Percentiles rank a stretch among this genome's conserved stretches.
Conservation (phyloP, 2,329 filamentous ascomycete genomes). For the Dactylellina drechsleri region DNA sequence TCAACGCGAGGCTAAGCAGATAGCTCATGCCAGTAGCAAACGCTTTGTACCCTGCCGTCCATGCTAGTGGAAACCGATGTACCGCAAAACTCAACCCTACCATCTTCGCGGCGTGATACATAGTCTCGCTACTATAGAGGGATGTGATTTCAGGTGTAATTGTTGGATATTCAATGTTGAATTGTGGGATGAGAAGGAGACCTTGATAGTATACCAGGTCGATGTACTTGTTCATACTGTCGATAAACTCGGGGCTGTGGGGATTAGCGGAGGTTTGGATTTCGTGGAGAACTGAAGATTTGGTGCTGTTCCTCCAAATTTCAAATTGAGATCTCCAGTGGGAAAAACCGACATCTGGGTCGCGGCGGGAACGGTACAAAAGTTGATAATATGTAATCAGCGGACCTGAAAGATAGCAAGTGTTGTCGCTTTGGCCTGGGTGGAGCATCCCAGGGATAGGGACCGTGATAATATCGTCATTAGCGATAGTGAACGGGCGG, state of each 20-base stretch:
- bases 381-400: conserved; percentile 45
- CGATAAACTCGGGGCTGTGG: conserved; percentile 23
- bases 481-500: conserved; percentile 49
- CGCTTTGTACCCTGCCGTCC: conserved; percentile 52
- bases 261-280: conserved; percentile 9
- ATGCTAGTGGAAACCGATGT: conserved; percentile 41
- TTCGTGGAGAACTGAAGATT: conserved; percentile 18
- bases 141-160: conserved; percentile 21
- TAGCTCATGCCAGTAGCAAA: conserved; percentile 51
- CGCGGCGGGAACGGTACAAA: conserved; percentile 38
- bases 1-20: conserved; percentile 34
- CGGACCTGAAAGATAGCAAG: conserved; percentile 41
- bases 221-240: conserved; percentile 48
- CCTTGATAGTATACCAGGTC: conserved; percentile 48
- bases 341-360: conserved; percentile 31
- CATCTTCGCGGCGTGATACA: conserved; percentile 45
- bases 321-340: conserved; percentile 34
- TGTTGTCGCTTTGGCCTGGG: conserved; percentile 31
- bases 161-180: conserved; percentile 39
- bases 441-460: conserved; percentile 41
- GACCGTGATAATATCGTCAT: conserved; percentile 47
- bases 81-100: conserved; percentile 48
- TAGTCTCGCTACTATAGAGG: conserved; percentile 34
- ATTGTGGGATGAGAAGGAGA: conserved; percentile 44
- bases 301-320: conserved; percentile 34